Percentiles rank a stretch among this genome's conserved stretches.
Conservation (phyloP, 768 basidiomycete genomes). For the Nevesoporus exiguus region DNA sequence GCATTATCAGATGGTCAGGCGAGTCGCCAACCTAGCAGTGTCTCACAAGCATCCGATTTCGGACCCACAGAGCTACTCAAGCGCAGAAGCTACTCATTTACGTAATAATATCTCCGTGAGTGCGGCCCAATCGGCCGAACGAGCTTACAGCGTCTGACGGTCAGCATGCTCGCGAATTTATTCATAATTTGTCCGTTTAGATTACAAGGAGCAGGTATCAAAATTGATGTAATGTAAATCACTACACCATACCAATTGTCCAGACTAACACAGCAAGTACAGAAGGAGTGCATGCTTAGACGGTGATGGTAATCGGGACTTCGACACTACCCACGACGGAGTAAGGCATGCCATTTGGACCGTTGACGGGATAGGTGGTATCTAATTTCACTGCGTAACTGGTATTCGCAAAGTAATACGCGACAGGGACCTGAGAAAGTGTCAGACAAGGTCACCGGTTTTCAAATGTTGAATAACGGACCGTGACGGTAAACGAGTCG, state of each 20-base stretch:
- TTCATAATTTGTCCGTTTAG: not conserved
- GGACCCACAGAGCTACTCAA: too few species aligned
- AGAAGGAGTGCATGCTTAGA: slow-evolving; percentile 2
- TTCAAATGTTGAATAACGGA: not conserved
- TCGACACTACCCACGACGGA: slow-evolving; percentile 24
- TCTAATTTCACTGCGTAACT: slow-evolving; percentile 26
- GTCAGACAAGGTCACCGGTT: slow-evolving; percentile 1
- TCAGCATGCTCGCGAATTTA: not conserved
- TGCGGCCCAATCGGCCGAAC: too few species aligned
- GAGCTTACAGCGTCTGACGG: too few species aligned
- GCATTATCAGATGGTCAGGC: too few species aligned
- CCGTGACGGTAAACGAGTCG: slow-evolving; percentile 18
- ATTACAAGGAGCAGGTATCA: not conserved
- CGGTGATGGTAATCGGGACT: slow-evolving; percentile 12
- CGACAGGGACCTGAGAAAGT: slow-evolving; percentile 21
- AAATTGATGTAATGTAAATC: not conserved
- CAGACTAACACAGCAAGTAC: not conserved
- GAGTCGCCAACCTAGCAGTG: too few species aligned
- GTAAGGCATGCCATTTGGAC: slow-evolving; percentile 19
- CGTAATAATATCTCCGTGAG: too few species aligned
- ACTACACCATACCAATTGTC: not conserved
- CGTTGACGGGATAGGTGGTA: slow-evolving; percentile 21
- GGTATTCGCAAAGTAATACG: slow-evolving; percentile 19
- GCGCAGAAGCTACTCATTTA: too few species aligned
- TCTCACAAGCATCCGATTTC: too few species aligned